phyloP scores from a whole-genome alignment of 1,284 basidiomycete genomes.

The Trichosporon sp. region DNA sequence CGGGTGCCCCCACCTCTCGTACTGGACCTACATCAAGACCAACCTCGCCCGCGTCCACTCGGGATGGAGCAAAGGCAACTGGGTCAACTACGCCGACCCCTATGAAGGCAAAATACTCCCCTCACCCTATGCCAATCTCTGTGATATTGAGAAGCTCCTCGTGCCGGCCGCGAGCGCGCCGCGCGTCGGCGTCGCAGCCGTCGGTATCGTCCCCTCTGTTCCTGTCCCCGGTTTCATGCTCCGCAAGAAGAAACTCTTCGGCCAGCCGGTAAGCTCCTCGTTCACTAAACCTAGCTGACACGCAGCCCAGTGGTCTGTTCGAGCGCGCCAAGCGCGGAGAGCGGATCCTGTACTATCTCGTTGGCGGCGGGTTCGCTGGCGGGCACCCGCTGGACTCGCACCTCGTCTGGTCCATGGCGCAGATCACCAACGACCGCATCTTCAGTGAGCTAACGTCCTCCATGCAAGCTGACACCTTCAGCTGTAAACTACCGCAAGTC shows the following conservation, averaged over 20 bases:
- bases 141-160: slow-evolving; percentile 6
- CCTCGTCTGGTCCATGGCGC: slow-evolving; percentile 21
- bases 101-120: slow-evolving; percentile 2
- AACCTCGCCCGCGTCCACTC: slow-evolving; percentile 20
- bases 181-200: slow-evolving; percentile 8
- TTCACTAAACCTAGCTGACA: background rate
- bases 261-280: background rate
- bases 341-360: slow-evolving; percentile 25
- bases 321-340: slow-evolving; percentile 22
- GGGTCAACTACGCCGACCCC: slow-evolving; percentile 21
- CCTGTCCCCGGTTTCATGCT: slow-evolving; percentile 20
- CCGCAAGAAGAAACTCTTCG: slow-evolving; percentile 15
- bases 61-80: slow-evolving; percentile 5
- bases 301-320: background rate
- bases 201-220: background rate
- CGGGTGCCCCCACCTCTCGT: background rate
- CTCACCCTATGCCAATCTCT: background rate
- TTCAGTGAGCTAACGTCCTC: slow-evolving; percentile 13
- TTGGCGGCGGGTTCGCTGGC: slow-evolving; percentile 28
- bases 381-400: slow-evolving; percentile 27
- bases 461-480: background rate
- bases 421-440: slow-evolving; percentile 18
- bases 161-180: slow-evolving; percentile 18
- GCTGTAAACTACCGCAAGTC: slow-evolving; percentile 33
- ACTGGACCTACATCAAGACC: slow-evolving; percentile 12